Evolutionary conservation across 2,329 filamentous ascomycete species (phyloP).

Genomic region (Alternaria infectoria): DNA sequence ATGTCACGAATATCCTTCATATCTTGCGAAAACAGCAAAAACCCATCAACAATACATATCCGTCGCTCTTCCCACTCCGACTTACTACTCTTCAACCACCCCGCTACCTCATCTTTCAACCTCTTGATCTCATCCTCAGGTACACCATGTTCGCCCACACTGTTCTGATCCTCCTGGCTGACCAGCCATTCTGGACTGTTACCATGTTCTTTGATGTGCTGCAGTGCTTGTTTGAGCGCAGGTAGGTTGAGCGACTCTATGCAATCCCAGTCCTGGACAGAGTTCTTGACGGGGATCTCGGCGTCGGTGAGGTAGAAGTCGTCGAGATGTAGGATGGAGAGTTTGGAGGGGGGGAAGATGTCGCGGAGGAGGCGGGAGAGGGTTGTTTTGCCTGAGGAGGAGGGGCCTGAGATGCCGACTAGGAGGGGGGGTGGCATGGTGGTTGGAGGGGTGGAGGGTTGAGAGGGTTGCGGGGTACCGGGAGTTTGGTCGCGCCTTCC

Average conservation of each 20-base stretch:
- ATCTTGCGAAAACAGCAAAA: slow-evolving; percentile 75
- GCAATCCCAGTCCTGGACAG: slow-evolving; percentile 89
- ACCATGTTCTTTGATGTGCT: slow-evolving; percentile 73
- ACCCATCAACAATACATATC: slow-evolving; percentile 81
- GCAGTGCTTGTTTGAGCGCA: slow-evolving; percentile 69
- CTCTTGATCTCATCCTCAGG: slow-evolving; percentile 42
- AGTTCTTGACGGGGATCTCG: slow-evolving; percentile 62
- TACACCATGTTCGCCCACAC: slow-evolving; percentile 52
- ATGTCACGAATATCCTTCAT: slow-evolving; percentile 60
- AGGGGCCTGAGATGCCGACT: slow-evolving; percentile 85
- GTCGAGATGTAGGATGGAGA: slow-evolving; percentile 90
- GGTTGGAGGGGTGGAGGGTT: not conserved
- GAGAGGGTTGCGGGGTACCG: not conserved
- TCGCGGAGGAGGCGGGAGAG: slow-evolving; percentile 82
- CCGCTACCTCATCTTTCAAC: slow-evolving; percentile 32
- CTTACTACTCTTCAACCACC: slow-evolving; percentile 12
- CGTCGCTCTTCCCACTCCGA: slow-evolving; percentile 24
- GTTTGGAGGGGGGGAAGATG: slow-evolving; percentile 67
- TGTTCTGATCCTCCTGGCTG: slow-evolving; percentile 66
- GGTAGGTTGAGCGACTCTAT: slow-evolving; percentile 76
- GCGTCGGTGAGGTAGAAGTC: slow-evolving; percentile 90
- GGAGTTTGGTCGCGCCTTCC: not conserved
- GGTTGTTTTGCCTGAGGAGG: slow-evolving; percentile 94
- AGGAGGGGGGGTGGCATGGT: slow-evolving; percentile 58
- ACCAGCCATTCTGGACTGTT: slow-evolving; percentile 57